Evolutionary conservation across 2,329 filamentous ascomycete genomes (phyloP).

Genomic region (Ophiostoma australiae): DNA sequence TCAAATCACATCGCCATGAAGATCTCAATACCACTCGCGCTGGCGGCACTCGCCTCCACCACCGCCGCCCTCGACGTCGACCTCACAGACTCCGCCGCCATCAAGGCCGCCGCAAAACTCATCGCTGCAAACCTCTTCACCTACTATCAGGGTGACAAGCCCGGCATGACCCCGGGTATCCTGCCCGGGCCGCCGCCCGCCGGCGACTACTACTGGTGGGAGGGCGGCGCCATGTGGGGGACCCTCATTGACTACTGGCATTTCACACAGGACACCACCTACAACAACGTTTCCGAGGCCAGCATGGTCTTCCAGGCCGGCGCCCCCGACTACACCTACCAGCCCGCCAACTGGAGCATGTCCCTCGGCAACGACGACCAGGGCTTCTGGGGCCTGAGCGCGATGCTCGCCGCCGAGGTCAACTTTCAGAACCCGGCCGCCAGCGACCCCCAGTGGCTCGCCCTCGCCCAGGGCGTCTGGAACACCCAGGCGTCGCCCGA

Average conservation of each 20-base stretch:
- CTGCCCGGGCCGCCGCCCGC: conserved; percentile 50
- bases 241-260: conserved; percentile 77
- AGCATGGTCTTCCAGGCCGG: conserved; percentile 72
- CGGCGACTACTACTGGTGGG: conserved; percentile 69
- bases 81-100: conserved; percentile 36
- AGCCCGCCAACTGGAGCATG: conserved; percentile 64
- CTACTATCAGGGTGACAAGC: conserved; percentile 47
- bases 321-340: conserved; percentile 63
- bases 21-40: conserved; percentile 8
- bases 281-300: conserved; percentile 62
- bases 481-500: conserved; percentile 60
- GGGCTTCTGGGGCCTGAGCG: conserved; percentile 67
- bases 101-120: conserved; percentile 41
- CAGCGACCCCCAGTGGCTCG: conserved; percentile 60
- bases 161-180: conserved; percentile 46
- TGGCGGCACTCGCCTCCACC: not conserved
- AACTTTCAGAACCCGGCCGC: conserved; percentile 57
- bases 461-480: conserved; percentile 73
- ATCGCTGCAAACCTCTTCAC: conserved; percentile 48
- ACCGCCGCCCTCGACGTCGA: conserved; percentile 25
- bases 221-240: conserved; percentile 68
- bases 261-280: conserved; percentile 50
- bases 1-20: conserved; percentile 19
- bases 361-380: conserved; percentile 70
- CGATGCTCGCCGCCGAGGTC: conserved; percentile 65